Evolutionary conservation across 106 monocot species (phyloP), one percentile per base, ranked within the genome.

Genomic region (Allium fistulosum): DNA sequence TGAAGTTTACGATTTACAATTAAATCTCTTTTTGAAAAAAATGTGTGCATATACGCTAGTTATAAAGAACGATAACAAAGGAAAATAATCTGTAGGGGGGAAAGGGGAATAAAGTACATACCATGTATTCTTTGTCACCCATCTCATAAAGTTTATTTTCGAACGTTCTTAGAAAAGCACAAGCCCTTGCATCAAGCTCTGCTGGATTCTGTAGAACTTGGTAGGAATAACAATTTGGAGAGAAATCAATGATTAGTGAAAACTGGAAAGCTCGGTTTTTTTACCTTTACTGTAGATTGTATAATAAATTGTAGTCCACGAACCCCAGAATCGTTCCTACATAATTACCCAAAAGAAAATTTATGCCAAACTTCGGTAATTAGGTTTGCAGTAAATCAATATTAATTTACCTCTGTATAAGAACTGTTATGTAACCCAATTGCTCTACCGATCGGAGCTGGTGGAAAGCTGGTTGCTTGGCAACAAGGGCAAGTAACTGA

Each of bases 381-480:
- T 2, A 8, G 9, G 13, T 46, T 37, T 37, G 37, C 37, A 37
- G 53, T 8, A 37, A 45, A 26, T 37, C 15, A 22, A 9, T 65
- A 52, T 45, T 48, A 7, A 67, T 51, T 69, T 86, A 88, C 92
- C 92, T 96, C 52, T 86, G 72, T 59, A 49, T 63, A 69, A 96
- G 92, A 46, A 80, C 58, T 26, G 91, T 81, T 71, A 96, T 92
- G 62, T 92, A 92, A 28, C 96, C 96, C 68, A 96, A 84, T 80
- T 96, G 96, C 71, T 96, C 96, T 72, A 96, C 80, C n/a, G 96
- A 76, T 52, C 92, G 85, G 72, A 96, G 88, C 66, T 92, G 96
- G 78, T 92, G 91, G 74, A 96, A 96, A 48, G 88, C 82, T 70
- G 91, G 88, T 77, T 96, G 92, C 68, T 96, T 96, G 18, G 88